Evolutionary conservation across 768 basidiomycete genomes (phyloP), one percentile per base, ranked within the genome.

Genomic region (Suillus brevipes): DNA sequence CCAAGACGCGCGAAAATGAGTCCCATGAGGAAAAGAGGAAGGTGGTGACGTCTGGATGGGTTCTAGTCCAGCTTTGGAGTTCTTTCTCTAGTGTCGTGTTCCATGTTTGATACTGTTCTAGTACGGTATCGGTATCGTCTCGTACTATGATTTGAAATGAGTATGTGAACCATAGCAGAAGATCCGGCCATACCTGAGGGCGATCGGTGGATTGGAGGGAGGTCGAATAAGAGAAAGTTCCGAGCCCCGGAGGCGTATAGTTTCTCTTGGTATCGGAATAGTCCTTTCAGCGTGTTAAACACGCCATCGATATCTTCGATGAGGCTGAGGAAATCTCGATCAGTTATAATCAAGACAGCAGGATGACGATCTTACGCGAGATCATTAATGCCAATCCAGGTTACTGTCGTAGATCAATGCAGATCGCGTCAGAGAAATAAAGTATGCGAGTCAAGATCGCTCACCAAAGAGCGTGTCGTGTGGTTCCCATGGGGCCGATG

Each of bases 341-440:
- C 49, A 62, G 8, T 7, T 23, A 50, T 28, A 6, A 37, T 10
- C 23, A 28, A 59, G 28, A 38, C 9, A 52, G 10, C 23, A 37
- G 20, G 18, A 56, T 14, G 49, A 31, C 20, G 10, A 58, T 67
- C 81, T 59, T 71, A 85, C 85, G 79, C 84, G 78, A 84, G 83
- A 74, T 89, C 88, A 64, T 90, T 90, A 64, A 89, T 89, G 4
- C 89, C 88, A 57, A 88, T 78, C 86, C 86, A 89, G 3, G 84
- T 87, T 6, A 86, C 87, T 89, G 63, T 59, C 42, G 56, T 34
- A 40, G 38, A 36, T 49, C 62, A 34, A 59, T 42, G 20, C n/a
- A 56, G 53, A 10, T 49, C 23, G 12, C 8, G 59, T 63, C 7
- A 38, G 36, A 31, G 25, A 60, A 31, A 16, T 14, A 4, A 55